These are phyloP conservation scores for Sonneratia caseolaris DNA, from an alignment of 345 rosid species.

Conservation along the genomic window DNA sequence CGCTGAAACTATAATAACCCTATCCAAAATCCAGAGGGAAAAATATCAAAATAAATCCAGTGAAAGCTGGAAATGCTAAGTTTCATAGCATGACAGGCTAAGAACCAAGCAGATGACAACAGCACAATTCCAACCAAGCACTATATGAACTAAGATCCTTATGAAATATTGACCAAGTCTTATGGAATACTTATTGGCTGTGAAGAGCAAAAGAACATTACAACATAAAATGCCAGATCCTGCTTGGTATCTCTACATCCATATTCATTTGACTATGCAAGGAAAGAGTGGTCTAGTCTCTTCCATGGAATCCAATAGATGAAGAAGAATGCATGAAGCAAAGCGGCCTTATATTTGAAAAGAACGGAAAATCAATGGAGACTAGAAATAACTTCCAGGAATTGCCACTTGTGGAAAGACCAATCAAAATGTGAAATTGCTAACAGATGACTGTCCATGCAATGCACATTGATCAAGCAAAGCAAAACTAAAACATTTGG, in stretches of 20 bases:
- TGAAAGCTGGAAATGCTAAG: background rate
- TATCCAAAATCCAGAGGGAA: slow-evolving; percentile 14
- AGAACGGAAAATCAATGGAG: background rate
- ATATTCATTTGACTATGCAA: background rate
- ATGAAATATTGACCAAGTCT: background rate
- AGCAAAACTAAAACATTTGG: background rate
- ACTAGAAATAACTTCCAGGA: background rate
- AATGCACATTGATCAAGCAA: background rate
- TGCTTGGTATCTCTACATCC: background rate
- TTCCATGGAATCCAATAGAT: background rate
- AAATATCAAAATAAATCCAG: slow-evolving; percentile 1
- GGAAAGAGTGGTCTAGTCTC: background rate
- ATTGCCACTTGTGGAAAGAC: background rate
- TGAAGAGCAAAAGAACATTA: background rate
- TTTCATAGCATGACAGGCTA: background rate
- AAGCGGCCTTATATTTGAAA: background rate
- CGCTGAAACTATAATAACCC: slow-evolving; percentile 98
- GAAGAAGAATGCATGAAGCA: background rate
- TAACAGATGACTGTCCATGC: background rate
- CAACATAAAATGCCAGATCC: background rate
- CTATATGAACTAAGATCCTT: background rate
- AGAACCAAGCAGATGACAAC: background rate
- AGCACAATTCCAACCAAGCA: background rate
- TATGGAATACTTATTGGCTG: background rate
- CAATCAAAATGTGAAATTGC: background rate